A percentile compares a stretch with the other conserved stretches of the same genome.
These are phyloP conservation scores for Cutaneotrichosporon curvatum DNA, from an alignment of 1,284 basidiomycete genomes.

Conservation along the genomic window DNA sequence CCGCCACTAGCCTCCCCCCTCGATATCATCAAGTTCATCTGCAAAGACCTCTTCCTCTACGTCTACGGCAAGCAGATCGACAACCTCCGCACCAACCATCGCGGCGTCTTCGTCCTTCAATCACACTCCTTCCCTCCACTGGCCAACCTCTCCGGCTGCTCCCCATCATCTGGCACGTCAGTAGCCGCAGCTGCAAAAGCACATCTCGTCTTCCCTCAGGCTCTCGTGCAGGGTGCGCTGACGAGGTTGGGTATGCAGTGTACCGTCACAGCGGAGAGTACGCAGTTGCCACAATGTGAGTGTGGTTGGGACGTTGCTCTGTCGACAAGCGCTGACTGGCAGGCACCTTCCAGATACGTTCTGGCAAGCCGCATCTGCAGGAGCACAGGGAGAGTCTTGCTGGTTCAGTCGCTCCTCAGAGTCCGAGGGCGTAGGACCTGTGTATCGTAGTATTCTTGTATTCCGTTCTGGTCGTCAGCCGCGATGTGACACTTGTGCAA, in stretches of 20 bases:
- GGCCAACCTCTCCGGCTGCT: slow-evolving; percentile 55
- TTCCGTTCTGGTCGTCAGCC: too few species aligned
- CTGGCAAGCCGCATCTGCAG: background rate
- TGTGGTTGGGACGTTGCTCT: slow-evolving; percentile 2
- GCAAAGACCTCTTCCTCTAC: slow-evolving; percentile 68
- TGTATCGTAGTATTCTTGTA: too few species aligned
- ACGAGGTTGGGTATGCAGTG: slow-evolving; percentile 66
- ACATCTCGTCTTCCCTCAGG: slow-evolving; percentile 72
- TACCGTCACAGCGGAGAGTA: slow-evolving; percentile 67
- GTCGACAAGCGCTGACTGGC: background rate
- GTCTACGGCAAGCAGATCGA: slow-evolving; percentile 72
- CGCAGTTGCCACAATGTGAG: slow-evolving; percentile 75
- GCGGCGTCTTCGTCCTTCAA: slow-evolving; percentile 87
- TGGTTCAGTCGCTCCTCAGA: too few species aligned
- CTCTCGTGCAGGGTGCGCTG: slow-evolving; percentile 74
- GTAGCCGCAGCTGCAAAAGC: slow-evolving; percentile 64
- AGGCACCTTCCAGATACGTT: slow-evolving; percentile 42
- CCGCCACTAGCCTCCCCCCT: slow-evolving; percentile 72
- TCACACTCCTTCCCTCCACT: slow-evolving; percentile 85
- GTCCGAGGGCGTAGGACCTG: too few species aligned
- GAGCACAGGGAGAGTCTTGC: too few species aligned
- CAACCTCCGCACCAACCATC: slow-evolving; percentile 87
- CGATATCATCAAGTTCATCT: slow-evolving; percentile 89
- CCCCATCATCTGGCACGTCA: slow-evolving; percentile 60
- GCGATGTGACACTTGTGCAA: too few species aligned